Base-by-base conservation (phyloP, 257 asterid species). In the Solanum tarapatanum region DNA sequence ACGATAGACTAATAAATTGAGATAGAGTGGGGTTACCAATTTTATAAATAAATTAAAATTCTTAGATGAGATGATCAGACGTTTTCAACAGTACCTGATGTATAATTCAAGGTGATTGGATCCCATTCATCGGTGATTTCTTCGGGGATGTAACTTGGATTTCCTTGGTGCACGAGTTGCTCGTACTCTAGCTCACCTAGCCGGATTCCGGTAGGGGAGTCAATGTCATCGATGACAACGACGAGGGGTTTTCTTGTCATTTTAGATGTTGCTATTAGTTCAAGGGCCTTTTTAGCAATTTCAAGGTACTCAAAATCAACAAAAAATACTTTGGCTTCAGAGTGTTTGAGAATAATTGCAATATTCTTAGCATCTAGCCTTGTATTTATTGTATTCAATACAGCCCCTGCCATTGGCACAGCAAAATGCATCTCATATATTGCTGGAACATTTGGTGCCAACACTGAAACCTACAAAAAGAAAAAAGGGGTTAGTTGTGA, bases 401-500 rank as follows among this genome's bases (percentile, higher is more conserved):
- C 96, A 0, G 98, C 99, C 13, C 99, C 99, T 0, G 98, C 97
- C 99, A 96, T 96, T 2, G 99, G 98, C 83, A 96, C 99, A 6
- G 98, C 97, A 75, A 96, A 95, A 89, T 96, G 99, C 99, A 96
- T 94, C 45, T 96, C 99, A 73, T 95, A 96, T 89, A 91, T 60
- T 2, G 99, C 99, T 62, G 98, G 99, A 64, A 95, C 84, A 36
- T 96, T 96, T 1, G 98, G 99, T 1, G 99, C 99, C 95, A 96
- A 79, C 4, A 96, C 99, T 0, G 99, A 96, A 10, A 95, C 98
- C 99, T 96, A 43, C 9, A 36, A 51, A 48, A 14, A 48, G 6
- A 0, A 2, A 26, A 12, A 69, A 2, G 1, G 16, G 16, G 4
- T 13, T 28, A 26, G 19, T 11, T 24, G 9, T 1, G 23, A 32